Percentiles rank a stretch among this genome's conserved stretches.
phyloP scores from a whole-genome alignment of 139 green algal species.

The Volvox reticuliferus region DNA sequence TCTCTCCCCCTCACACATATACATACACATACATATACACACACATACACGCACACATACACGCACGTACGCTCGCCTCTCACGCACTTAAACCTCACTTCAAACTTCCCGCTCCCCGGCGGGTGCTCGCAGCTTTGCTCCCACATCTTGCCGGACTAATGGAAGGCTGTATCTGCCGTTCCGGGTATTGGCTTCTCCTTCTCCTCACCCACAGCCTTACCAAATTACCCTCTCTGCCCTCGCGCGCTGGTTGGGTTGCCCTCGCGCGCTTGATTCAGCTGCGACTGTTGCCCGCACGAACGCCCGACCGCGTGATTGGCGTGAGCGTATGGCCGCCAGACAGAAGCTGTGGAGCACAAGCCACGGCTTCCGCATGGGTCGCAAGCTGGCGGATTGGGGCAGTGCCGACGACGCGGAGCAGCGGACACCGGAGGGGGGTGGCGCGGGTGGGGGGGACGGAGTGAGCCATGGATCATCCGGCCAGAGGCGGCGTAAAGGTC shows the following conservation, averaged over 20 bases:
- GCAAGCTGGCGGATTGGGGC: constrained; percentile 91
- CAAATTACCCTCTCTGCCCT: too few relatives aligned
- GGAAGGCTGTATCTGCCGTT: too few relatives aligned
- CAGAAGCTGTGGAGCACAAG: constrained; percentile 88
- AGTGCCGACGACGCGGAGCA: constrained; percentile 23
- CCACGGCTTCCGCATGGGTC: constrained; percentile 88
- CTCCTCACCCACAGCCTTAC: too few relatives aligned
- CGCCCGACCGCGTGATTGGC: constrained; percentile 66
- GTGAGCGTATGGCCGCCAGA: constrained; percentile 71
- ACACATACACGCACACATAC: too few relatives aligned
- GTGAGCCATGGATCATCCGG: neutral
- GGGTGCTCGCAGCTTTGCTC: too few relatives aligned
- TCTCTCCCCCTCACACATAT: too few relatives aligned
- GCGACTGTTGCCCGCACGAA: constrained; percentile 5
- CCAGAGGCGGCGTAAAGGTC: neutral
- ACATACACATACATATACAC: too few relatives aligned
- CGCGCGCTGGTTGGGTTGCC: too few relatives aligned
- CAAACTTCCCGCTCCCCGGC: too few relatives aligned
- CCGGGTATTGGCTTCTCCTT: too few relatives aligned
- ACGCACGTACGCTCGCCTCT: neutral
- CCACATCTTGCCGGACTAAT: too few relatives aligned
- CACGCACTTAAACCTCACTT: too few relatives aligned
- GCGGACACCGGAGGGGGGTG: neutral
- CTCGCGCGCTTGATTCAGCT: neutral
- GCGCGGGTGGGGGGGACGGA: neutral